Base-by-base conservation (phyloP, 1,284 basidiomycete species). In the Apiotrichum montevideense region DNA sequence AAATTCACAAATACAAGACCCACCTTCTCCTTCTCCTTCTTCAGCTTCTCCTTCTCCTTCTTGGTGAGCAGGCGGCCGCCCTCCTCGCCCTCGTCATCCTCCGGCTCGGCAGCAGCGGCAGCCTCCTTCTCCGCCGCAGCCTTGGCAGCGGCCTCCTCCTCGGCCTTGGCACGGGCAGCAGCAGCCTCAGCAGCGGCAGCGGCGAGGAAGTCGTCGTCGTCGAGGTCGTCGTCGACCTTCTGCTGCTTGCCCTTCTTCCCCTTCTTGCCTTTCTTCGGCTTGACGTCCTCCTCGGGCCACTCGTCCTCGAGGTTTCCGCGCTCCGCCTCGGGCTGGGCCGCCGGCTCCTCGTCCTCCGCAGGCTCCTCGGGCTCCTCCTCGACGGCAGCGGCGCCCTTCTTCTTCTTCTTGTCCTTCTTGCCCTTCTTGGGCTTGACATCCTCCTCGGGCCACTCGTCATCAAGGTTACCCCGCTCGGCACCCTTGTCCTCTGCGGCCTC, bases 11-110 rank as follows among this genome's bases (percentile, higher is more conserved):
- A n/a, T 11, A 15, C 35, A 7, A 46, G 43, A 62, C 72, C 39
- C 51, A 86, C 90, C 85, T 94, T 94, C 79, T 95, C 91, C 57
- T 84, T 84, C 77, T 95, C 92, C 77, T 95, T 95, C 83, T 95
- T 95, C 59, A 93, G 79, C 70, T 86, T 87, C 73, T 95, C 90
- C 78, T 95, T 95, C 80, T 93, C 89, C 75, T 93, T 92, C 79
- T 94, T 95, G 11, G 85, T 85, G 33, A 93, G 76, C 41, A 94
- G 70, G 73, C 86, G 85, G 11, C 79, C 67, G 9, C 55, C 80
- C 85, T 90, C 78, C 87, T 91, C 79, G 83, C 87, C 74, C 86
- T 90, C 77, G 84, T 87, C 69, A 83, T 79, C 77, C 9, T 69
- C 78, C 0, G 60, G 73, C 2, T 67, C 73, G 5, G 68, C 80